phyloP scores from a whole-genome alignment of 2,329 filamentous ascomycete genomes.

The Hysterium pulicare region DNA sequence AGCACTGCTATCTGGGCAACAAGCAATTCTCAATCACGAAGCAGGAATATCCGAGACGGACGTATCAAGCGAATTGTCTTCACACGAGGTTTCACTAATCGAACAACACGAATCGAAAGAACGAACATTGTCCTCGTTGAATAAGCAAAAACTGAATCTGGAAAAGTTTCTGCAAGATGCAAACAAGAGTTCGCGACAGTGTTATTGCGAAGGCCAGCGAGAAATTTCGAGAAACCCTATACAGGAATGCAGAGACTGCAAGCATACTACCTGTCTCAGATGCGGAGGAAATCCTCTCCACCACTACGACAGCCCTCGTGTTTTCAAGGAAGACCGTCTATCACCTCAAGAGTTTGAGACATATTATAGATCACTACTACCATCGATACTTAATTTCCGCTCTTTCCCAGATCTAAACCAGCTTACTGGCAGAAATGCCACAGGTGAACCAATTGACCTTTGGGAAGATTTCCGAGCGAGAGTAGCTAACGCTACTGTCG shows the following conservation, averaged over 20 bases:
- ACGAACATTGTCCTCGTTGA: not conserved
- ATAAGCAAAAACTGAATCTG: constrained; percentile 10
- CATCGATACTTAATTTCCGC: constrained; percentile 17
- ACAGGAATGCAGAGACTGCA: constrained; percentile 50
- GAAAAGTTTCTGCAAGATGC: constrained; percentile 20
- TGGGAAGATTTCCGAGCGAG: not conserved
- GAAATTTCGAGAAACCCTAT: constrained; percentile 39
- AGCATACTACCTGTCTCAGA: constrained; percentile 52
- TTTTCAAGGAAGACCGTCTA: constrained; percentile 23
- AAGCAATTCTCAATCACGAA: constrained; percentile 5
- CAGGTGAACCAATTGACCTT: not conserved
- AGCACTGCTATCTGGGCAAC: constrained; percentile 47
- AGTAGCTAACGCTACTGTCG: not conserved
- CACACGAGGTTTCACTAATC: not conserved
- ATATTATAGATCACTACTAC: constrained; percentile 32
- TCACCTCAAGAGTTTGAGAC: constrained; percentile 45
- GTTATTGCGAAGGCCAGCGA: constrained; percentile 55
- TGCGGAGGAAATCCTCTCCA: constrained; percentile 57
- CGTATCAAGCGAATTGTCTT: not conserved
- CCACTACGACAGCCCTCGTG: constrained; percentile 29
- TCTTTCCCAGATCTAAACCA: constrained; percentile 15
- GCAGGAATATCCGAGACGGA: not conserved
- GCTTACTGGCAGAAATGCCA: constrained; percentile 4
- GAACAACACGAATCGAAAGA: not conserved
- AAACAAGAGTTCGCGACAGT: constrained; percentile 45